Base-by-base conservation (phyloP, 179 eudicot species). In the Actinidia polygama region DNA sequence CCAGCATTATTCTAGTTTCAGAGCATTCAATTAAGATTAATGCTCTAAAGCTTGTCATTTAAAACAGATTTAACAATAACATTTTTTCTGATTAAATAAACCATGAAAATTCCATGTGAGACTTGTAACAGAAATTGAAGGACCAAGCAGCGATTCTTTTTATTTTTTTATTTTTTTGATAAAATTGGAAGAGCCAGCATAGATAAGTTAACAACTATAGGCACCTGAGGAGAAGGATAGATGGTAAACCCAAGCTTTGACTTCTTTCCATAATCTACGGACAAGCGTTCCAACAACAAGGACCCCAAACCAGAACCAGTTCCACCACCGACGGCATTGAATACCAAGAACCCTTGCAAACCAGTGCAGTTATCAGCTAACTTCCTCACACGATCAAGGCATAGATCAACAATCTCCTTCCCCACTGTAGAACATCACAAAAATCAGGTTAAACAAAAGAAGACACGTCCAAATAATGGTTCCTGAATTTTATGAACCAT, bases 261-360 rank as follows among this genome's bases (percentile, higher is more conserved):
- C 88, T 93, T 93, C 85, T 93, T 92, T 66, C 97, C 97, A 54
- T 93, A 94, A 76, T 94, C 98, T 0, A 94, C 96, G 5, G 98
- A 94, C 61, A 94, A 81, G 68, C 98, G 93, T 81, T 94, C 98
- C 76, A 94, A 86, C 77, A 94, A 85, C 89, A 94, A 86, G 64
- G 96, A 94, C 5, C 98, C 96, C 74, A 94, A 82, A 83, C 98
- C 98, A 81, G 96, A 94, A 69, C 98, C 98, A 26, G 98, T 94
- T 71, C 96, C 98, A 69, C 98, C 98, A 83, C 98, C 98, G 40
- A 94, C 98, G 68, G 94, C 98, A 79, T 78, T 94, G 61, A 93
- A 94, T 51, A 94, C 94, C 75, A 94, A 83, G 73, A 94, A 94
- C 6, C 96, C 98, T 89, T 94, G 98, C 79, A 94, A 84, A 15